Evolutionary conservation across 2,329 filamentous ascomycete genomes (phyloP).

Genomic region (Phaeophleospora eucalypticola): DNA sequence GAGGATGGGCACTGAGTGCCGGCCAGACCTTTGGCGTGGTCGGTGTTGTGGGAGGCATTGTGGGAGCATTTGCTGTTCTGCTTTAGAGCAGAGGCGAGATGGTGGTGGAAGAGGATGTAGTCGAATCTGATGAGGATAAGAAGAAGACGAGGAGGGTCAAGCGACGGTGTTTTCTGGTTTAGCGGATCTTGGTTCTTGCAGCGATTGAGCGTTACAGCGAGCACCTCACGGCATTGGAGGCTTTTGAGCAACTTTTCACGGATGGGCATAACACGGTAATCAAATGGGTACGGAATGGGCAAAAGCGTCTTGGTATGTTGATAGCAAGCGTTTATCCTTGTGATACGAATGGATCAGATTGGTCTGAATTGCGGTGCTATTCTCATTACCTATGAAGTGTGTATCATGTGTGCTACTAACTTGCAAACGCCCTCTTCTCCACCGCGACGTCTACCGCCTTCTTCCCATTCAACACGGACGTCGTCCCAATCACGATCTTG

Average conservation of each 20-base stretch:
- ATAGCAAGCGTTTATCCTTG: background rate
- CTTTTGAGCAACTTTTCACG: background rate
- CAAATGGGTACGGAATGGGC: background rate
- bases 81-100: constrained; percentile 20
- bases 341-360: too few relatives aligned
- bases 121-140: background rate
- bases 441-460: constrained; percentile 70
- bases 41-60: constrained; percentile 51
- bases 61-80: constrained; percentile 53
- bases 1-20: constrained; percentile 46
- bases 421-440: constrained; percentile 29
- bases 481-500: constrained; percentile 88
- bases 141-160: background rate
- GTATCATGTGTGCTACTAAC: too few relatives aligned
- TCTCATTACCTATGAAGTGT: too few relatives aligned
- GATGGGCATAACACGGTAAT: background rate
- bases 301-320: background rate
- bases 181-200: background rate
- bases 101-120: background rate
- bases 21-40: constrained; percentile 55
- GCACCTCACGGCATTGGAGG: background rate
- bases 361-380: too few relatives aligned
- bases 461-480: constrained; percentile 84
- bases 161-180: background rate
- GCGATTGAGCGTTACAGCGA: background rate